Percentiles rank a stretch among this genome's conserved stretches.
Conservation (phyloP, 352 stramenopile genomes). For the Bremia lactucae region DNA sequence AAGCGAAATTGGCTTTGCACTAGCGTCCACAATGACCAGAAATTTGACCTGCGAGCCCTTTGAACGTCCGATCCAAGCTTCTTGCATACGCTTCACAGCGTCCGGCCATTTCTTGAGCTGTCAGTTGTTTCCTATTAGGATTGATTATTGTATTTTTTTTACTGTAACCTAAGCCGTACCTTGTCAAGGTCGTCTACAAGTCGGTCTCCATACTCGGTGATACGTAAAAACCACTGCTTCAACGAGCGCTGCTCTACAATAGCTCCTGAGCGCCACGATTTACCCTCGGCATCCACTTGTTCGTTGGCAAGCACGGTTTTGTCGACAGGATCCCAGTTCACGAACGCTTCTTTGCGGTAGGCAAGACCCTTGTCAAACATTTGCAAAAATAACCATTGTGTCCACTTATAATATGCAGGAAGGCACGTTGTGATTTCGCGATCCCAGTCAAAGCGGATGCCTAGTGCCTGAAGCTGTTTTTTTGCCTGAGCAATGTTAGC, state of each 20-base stretch:
- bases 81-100: constrained; percentile 85
- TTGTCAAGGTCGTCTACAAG: constrained; percentile 91
- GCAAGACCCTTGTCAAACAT: constrained; percentile 94
- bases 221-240: constrained; percentile 97
- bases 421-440: constrained; percentile 95
- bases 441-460: constrained; percentile 97
- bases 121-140: background rate
- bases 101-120: constrained; percentile 81
- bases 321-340: constrained; percentile 99
- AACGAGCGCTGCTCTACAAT: constrained; percentile 91
- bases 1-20: constrained; percentile 34
- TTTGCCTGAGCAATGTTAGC: constrained; percentile 97
- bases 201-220: constrained; percentile 96
- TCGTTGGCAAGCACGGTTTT: constrained; percentile 99
- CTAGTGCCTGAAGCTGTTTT: constrained; percentile 91
- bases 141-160: no score
- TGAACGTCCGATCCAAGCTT: constrained; percentile 95
- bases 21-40: constrained; percentile 23
- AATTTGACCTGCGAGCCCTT: constrained; percentile 87
- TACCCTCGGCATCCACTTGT: constrained; percentile 90
- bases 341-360: constrained; percentile 91
- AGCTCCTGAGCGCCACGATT: constrained; percentile 93
- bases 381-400: constrained; percentile 99
- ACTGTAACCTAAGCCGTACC: constrained; percentile 47
- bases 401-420: constrained; percentile 97